Evolutionary conservation across 1,284 basidiomycete species (phyloP), one percentile per base, ranked within the genome.

Genomic region (Trichosporon sp.): DNA sequence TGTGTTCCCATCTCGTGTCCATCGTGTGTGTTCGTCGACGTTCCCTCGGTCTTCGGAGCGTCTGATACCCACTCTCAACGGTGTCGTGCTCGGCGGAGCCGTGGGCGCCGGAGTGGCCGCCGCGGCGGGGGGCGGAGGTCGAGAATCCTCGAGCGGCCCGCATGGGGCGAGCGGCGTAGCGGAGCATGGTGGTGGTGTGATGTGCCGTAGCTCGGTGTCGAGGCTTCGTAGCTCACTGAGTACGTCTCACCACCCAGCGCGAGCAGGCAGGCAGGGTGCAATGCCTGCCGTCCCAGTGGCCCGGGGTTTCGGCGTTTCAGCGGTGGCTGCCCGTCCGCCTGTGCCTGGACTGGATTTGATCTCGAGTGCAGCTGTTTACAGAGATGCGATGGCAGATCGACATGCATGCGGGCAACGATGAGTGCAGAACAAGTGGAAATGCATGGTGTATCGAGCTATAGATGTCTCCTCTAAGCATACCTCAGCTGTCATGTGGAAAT

Each of bases 381-480:
- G 10, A 8, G 11, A 54, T 54, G 4, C 1, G 19, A 4, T 19
- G 10, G 56, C 16, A 32, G 59, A n/a, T 8, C 7, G 32, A 19
- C 4, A 7, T 35, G 32, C 59, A 35, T 5, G 7, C 10, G 32
- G 12, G 59, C 32, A n/a, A n/a, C 12, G 10, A n/a, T 5, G 26
- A 4, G 31, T 2, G 56, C 56, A 61, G 56, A 35, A 35, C 12
- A 61, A 10, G 6, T 19, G 35, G 14, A 8, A 5, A 65, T 65
- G 37, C 38, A 65, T 65, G 26, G 64, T 10, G 19, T 2, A 19
- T 14, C 12, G 32, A 2, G 19, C 38, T 32, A 40, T 65, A 14
- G 11, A 65, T 82, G 76, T 83, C 66, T 74, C 80, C 81, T 78
- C 78, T 76, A 81, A 81, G 81, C 80, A 83, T 83, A 83, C 37